These are phyloP conservation scores for Saccharomyces hybrid DNA, from an alignment of 1,139 yeast genomes.

Conservation along the genomic window DNA sequence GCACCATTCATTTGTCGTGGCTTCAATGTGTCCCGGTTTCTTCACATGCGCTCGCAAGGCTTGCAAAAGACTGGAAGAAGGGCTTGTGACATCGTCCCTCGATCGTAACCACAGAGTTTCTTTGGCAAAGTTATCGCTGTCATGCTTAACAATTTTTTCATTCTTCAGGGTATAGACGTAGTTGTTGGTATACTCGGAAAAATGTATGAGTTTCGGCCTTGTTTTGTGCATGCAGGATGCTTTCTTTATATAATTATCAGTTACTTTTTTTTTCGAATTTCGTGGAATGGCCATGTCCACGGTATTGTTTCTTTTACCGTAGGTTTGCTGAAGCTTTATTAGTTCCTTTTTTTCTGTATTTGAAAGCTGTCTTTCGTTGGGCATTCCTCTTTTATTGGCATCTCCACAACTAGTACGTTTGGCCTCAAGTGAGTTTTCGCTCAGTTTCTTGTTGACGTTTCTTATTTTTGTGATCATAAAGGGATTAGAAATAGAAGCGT, in stretches of 20 bases:
- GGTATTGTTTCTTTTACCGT: background rate
- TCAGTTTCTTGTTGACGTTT: conserved; percentile 3
- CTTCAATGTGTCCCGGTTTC: background rate
- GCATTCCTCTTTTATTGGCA: background rate
- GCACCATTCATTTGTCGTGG: background rate
- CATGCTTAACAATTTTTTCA: background rate
- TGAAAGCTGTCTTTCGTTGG: background rate
- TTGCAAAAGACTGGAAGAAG: background rate
- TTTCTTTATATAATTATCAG: background rate
- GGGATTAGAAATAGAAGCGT: conserved; percentile 29
- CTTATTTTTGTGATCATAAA: conserved; percentile 25
- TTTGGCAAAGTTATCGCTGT: background rate
- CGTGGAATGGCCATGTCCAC: background rate
- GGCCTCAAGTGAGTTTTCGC: background rate
- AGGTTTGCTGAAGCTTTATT: background rate
- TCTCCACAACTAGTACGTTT: background rate
- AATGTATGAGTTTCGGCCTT: conserved; percentile 2
- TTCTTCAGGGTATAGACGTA: background rate
- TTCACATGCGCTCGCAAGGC: background rate
- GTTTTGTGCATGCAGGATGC: background rate
- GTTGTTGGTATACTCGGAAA: conserved; percentile 18
- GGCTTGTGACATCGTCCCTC: background rate
- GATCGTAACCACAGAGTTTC: background rate
- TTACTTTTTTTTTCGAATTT: background rate
- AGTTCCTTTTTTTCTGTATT: background rate